phyloP scores from a whole-genome alignment of 2,329 filamentous ascomycete species.

The Fusarium sublunatum region DNA sequence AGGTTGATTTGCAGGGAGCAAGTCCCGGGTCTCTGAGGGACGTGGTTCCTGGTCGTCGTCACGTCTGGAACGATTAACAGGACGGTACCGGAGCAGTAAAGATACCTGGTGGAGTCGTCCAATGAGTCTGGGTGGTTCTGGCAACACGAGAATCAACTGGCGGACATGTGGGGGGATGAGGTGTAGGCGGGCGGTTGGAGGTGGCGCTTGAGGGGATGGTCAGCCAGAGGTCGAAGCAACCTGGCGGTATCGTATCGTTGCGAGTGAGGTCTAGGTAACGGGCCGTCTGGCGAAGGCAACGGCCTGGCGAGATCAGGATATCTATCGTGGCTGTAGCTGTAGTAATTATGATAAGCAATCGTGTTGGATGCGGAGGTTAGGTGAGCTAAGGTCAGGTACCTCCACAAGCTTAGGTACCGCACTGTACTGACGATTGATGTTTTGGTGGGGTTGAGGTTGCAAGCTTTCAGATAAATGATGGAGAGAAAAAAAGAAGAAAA shows the following conservation, averaged over 20 bases:
- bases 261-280: conserved; percentile 13
- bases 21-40: conserved; percentile 26
- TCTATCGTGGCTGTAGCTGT: conserved; percentile 7
- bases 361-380: conserved; percentile 32
- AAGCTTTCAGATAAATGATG: conserved; percentile 35
- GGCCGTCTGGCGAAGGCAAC: conserved; percentile 14
- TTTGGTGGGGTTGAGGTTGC: conserved; percentile 36
- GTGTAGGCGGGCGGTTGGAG: conserved; percentile 40
- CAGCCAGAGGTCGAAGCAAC: conserved; percentile 28
- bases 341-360: conserved; percentile 33
- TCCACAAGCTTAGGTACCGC: background rate
- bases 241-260: conserved; percentile 15
- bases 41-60: conserved; percentile 27
- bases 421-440: conserved; percentile 23
- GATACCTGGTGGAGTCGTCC: conserved; percentile 43
- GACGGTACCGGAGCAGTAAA: conserved; percentile 37
- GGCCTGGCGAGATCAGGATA: conserved; percentile 9
- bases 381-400: conserved; percentile 37
- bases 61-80: conserved; percentile 38
- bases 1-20: conserved; percentile 22
- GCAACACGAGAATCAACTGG: conserved; percentile 46
- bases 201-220: conserved; percentile 37
- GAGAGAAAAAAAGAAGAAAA: conserved; percentile 11
- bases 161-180: conserved; percentile 46
- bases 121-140: conserved; percentile 45